Conservation (phyloP, 768 basidiomycete species). For the Mrakia hoshinonis region DNA sequence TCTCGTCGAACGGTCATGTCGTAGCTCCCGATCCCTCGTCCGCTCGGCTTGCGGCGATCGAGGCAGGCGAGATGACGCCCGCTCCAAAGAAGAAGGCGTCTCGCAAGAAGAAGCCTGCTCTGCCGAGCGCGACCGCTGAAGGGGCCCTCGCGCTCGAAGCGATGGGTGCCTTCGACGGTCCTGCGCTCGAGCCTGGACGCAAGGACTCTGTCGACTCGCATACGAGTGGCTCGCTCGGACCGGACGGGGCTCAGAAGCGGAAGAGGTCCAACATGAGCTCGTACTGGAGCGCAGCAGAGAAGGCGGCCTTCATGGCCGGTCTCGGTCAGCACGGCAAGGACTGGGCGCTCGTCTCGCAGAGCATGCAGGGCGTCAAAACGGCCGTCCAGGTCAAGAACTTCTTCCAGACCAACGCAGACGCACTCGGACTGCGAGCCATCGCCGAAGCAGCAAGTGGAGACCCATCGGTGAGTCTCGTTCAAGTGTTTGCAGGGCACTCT, state of each 20-base stretch:
- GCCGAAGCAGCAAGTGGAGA: slow-evolving; percentile 6
- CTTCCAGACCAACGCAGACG: slow-evolving; percentile 13
- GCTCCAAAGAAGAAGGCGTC: slow-evolving; percentile 6
- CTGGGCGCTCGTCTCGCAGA: slow-evolving; percentile 11
- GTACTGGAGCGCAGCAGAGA: slow-evolving; percentile 20
- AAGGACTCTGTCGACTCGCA: not conserved
- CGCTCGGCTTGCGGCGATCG: not conserved
- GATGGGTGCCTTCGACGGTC: not conserved
- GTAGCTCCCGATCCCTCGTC: not conserved
- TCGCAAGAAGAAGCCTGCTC: not conserved
- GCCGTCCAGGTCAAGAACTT: slow-evolving; percentile 20
- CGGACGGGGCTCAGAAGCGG: not conserved
- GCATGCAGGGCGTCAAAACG: slow-evolving; percentile 14
- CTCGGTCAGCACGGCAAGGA: slow-evolving; percentile 13
- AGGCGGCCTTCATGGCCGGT: slow-evolving; percentile 13
- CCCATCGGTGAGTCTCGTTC: not conserved
- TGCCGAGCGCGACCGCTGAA: too few relatives aligned
- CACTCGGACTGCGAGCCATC: not conserved
- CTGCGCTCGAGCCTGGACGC: not conserved
- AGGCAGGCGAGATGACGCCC: not conserved
- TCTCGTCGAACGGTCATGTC: not conserved
- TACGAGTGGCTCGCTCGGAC: not conserved
- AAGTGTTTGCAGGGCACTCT: too few relatives aligned
- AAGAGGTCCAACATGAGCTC: slow-evolving; percentile 18
- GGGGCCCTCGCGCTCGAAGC: too few relatives aligned